phyloP scores from a whole-genome alignment of 768 basidiomycete genomes.

The Dioszegia crocea region DNA sequence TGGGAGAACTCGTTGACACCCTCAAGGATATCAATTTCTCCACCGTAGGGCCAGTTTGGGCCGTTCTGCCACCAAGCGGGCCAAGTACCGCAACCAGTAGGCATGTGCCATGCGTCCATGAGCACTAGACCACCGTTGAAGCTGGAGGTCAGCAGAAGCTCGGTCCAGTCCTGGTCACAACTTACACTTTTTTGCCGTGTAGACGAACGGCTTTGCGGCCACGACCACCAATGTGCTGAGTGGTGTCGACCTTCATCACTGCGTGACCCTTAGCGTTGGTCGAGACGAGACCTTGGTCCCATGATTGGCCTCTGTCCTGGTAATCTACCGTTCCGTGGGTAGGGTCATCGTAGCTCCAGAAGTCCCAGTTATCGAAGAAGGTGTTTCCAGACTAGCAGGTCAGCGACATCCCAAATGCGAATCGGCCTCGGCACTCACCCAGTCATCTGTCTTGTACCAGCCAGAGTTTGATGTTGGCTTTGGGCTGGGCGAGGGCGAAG shows the following conservation, averaged over 20 bases:
- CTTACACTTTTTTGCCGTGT: slow-evolving; percentile 50
- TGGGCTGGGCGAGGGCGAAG: slow-evolving; percentile 12
- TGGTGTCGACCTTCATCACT: slow-evolving; percentile 85
- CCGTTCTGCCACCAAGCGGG: slow-evolving; percentile 62
- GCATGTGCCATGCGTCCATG: slow-evolving; percentile 83
- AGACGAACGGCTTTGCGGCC: slow-evolving; percentile 76
- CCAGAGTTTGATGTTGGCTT: slow-evolving; percentile 7
- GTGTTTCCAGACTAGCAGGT: slow-evolving; percentile 54
- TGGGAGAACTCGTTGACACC: slow-evolving; percentile 52
- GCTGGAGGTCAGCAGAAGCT: too few relatives aligned
- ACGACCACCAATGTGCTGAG: slow-evolving; percentile 59
- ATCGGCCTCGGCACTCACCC: slow-evolving; percentile 4
- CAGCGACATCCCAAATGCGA: slow-evolving; percentile 40
- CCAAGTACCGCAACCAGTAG: slow-evolving; percentile 84
- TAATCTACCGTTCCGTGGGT: slow-evolving; percentile 68
- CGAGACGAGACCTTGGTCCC: slow-evolving; percentile 57
- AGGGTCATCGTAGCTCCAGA: slow-evolving; percentile 62
- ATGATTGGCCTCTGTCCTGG: slow-evolving; percentile 55
- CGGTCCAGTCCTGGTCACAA: too few relatives aligned
- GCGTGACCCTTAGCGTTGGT: slow-evolving; percentile 71
- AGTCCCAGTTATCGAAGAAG: slow-evolving; percentile 81
- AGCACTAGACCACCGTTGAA: slow-evolving; percentile 65
- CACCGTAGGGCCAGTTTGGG: slow-evolving; percentile 50
- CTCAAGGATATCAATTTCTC: slow-evolving; percentile 54
- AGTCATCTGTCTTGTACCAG: slow-evolving; percentile 28